These are phyloP conservation scores for Puccinia coronata DNA, from an alignment of 1,284 basidiomycete genomes.

Conservation along the genomic window DNA sequence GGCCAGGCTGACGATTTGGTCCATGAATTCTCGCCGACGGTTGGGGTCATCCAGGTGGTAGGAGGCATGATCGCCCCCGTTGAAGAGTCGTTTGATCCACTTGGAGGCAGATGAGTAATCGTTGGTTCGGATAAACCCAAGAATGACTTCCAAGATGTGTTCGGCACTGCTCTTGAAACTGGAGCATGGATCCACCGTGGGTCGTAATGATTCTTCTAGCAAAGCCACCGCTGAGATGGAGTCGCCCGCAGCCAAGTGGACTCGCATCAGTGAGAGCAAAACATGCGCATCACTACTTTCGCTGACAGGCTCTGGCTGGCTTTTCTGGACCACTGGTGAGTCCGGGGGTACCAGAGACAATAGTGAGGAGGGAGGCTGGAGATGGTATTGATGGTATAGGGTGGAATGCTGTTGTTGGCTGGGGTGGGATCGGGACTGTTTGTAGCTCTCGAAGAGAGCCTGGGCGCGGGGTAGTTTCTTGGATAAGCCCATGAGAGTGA, in stretches of 20 bases:
- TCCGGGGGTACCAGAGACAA: neutral
- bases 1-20: conserved; percentile 31
- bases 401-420: neutral
- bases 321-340: neutral
- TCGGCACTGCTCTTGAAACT: conserved; percentile 17
- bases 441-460: conserved; percentile 38
- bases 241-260: conserved; percentile 36
- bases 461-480: conserved; percentile 23
- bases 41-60: conserved; percentile 38
- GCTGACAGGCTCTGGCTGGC: conserved; percentile 18
- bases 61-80: conserved; percentile 40
- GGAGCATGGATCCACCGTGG: neutral
- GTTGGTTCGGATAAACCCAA: conserved; percentile 36
- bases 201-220: conserved; percentile 28
- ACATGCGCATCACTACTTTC: conserved; percentile 32
- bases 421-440: conserved; percentile 18
- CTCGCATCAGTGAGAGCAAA: conserved; percentile 33
- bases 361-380: conserved; percentile 24
- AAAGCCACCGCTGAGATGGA: conserved; percentile 42
- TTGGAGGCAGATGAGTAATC: conserved; percentile 43
- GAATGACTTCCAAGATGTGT: conserved; percentile 45
- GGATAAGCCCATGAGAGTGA: conserved; percentile 25
- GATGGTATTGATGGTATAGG: conserved; percentile 17
- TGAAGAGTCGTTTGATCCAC: conserved; percentile 46
- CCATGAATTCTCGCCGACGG: conserved; percentile 35